These are phyloP conservation scores for Fusarium sambucinum DNA, from an alignment of 2,329 filamentous ascomycete genomes.

Conservation along the genomic window DNA sequence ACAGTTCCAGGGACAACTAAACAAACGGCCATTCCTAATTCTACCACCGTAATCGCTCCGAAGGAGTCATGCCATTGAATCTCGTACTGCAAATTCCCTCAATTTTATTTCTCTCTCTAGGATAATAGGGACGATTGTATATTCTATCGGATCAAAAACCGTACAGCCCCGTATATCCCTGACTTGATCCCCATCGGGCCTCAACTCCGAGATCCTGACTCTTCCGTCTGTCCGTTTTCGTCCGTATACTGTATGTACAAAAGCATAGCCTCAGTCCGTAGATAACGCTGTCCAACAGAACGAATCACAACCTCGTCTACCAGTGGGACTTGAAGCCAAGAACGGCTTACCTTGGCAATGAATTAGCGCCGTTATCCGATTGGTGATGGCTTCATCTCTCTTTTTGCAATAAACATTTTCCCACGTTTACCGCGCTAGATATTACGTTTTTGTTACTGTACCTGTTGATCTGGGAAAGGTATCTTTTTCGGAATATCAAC, in stretches of 20 bases:
- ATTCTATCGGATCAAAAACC: slow-evolving; percentile 4
- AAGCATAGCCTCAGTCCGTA: slow-evolving; percentile 30
- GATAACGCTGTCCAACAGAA: slow-evolving; percentile 28
- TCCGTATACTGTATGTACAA: slow-evolving; percentile 1
- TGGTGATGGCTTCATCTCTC: slow-evolving; percentile 31
- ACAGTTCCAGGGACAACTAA: slow-evolving; percentile 16
- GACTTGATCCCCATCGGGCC: slow-evolving; percentile 8
- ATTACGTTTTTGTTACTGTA: background rate
- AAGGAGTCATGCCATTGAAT: slow-evolving; percentile 3
- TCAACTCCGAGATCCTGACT: slow-evolving; percentile 16
- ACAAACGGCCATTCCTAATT: slow-evolving; percentile 18
- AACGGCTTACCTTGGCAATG: slow-evolving; percentile 8
- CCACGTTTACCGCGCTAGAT: slow-evolving; percentile 36
- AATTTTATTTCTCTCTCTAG: background rate
- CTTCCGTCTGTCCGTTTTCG: slow-evolving; percentile 22
- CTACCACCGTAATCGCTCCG: slow-evolving; percentile 26
- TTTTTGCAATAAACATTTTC: background rate
- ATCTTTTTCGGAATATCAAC: background rate
- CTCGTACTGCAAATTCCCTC: slow-evolving; percentile 20
- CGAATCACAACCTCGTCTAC: slow-evolving; percentile 7
- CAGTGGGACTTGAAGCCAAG: slow-evolving; percentile 9
- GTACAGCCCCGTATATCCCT: slow-evolving; percentile 4
- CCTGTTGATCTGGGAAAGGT: slow-evolving; percentile 34
- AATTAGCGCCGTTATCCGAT: slow-evolving; percentile 38
- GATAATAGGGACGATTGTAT: background rate